Conservation (phyloP, 2,329 filamentous ascomycete genomes). For the Mariannaea sp. region DNA sequence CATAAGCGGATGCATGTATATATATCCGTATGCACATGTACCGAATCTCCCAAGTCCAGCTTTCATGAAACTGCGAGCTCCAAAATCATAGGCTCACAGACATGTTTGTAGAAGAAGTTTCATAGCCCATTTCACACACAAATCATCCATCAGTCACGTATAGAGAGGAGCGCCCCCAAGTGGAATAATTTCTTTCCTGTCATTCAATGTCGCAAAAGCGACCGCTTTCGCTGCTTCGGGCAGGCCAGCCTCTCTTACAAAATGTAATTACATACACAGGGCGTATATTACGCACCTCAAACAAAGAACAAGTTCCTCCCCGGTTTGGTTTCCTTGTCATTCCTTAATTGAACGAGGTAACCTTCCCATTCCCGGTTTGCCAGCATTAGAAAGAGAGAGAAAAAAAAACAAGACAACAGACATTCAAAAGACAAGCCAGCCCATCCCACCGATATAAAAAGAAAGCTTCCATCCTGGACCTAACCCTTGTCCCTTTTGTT, state of each 20-base stretch:
- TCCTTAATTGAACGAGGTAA: slow-evolving; percentile 2
- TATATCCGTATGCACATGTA: too few species aligned
- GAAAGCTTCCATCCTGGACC: slow-evolving; percentile 3
- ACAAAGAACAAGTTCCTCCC: slow-evolving; percentile 5
- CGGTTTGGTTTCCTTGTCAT: slow-evolving; percentile 1
- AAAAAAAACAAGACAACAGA: not conserved
- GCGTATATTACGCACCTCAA: not conserved
- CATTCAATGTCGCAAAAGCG: slow-evolving; percentile 12
- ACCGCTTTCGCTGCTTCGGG: slow-evolving; percentile 5
- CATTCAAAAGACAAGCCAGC: slow-evolving; percentile 10
- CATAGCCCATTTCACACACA: too few species aligned
- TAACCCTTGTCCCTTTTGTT: slow-evolving; percentile 12
- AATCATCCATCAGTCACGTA: too few species aligned
- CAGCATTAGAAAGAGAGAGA: slow-evolving; percentile 2
- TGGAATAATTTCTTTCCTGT: slow-evolving; percentile 10
- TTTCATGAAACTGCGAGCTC: too few species aligned
- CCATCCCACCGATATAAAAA: not conserved
- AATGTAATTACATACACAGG: slow-evolving; percentile 15
- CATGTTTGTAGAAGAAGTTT: too few species aligned
- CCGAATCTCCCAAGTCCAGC: too few species aligned
- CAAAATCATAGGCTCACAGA: too few species aligned
- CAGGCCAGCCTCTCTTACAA: slow-evolving; percentile 16
- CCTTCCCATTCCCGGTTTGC: slow-evolving; percentile 1
- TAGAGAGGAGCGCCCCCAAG: not conserved
- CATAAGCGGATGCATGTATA: too few species aligned